Evolutionary conservation across 2,329 filamentous ascomycete genomes (phyloP), one percentile per base, ranked within the genome.

Genomic region (Pseudogymnoascus sp.): DNA sequence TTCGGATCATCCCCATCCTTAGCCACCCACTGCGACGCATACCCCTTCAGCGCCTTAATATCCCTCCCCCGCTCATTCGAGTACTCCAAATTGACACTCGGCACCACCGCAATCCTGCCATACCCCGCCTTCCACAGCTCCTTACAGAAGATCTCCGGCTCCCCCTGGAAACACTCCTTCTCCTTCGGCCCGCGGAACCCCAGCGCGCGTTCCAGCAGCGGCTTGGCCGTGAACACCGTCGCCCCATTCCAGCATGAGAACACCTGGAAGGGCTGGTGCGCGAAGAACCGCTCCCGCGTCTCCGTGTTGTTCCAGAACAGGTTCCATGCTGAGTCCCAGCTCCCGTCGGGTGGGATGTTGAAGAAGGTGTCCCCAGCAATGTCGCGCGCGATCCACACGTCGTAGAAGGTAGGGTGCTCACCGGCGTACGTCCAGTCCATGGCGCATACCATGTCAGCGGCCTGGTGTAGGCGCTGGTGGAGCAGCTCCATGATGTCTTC

Each of bases 201-300:
- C 2, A 85, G 70, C 9, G 73, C 74, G 0, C 73, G 68, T 13
- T 77, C 72, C 3, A 83, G 64, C 8, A 86, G 69, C 0, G 82
- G 80, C 42, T 73, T 72, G 0, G 82, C 82, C 0, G 73, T 74
- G 61, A 86, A 79, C 0, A 77, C 78, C 0, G 76, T 76, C 0
- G 79, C 81, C 2, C 84, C 84, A 64, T 86, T 85, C 83, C 84
- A 86, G 70, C 84, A 87, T 0, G 82, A 71, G 64, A 83, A 86
- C 0, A 85, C 83, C 69, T 86, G 84, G 65, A 86, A 81, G 0
- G 84, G 82, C n/a, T 73, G 71, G 23, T 74, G 70, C 0, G 65
- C 65, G 0, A 65, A 53, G 62, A 77, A 78, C 2, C 77, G 72
- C 1, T 64, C 53, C 7, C 67, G 72, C 2, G 78, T 71, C 0